Percentiles rank a stretch among this genome's conserved stretches.
Conservation (phyloP, 768 basidiomycete genomes). For the Vararia minispora region DNA sequence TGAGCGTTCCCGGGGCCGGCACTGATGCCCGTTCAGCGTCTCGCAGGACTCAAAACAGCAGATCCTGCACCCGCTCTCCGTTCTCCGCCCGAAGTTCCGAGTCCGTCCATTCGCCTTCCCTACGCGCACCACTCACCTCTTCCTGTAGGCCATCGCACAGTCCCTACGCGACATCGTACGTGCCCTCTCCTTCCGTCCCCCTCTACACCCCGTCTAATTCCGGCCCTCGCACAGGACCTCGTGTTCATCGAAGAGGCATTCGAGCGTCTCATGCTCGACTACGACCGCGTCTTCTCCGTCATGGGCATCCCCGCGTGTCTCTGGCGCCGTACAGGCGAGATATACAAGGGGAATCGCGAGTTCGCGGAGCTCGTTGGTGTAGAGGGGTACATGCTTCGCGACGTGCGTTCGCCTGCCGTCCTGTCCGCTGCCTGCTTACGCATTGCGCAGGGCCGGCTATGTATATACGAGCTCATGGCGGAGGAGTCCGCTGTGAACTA, state of each 20-base stretch:
- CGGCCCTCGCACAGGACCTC: conserved; percentile 47
- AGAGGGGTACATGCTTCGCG: conserved; percentile 81
- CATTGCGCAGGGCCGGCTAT: conserved; percentile 60
- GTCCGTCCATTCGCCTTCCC: conserved; percentile 26
- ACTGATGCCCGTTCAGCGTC: conserved; percentile 36
- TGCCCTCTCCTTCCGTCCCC: conserved; percentile 8
- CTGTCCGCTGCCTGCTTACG: neutral
- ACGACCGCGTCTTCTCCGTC: conserved; percentile 87
- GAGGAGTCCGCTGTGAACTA: conserved; percentile 96
- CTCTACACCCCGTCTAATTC: neutral
- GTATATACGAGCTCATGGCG: conserved; percentile 97
- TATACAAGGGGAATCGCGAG: conserved; percentile 96
- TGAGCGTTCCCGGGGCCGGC: conserved; percentile 2
- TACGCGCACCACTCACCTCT: conserved; percentile 3
- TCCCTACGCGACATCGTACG: conserved; percentile 72
- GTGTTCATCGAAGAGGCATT: conserved; percentile 98
- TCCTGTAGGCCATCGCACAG: conserved; percentile 59
- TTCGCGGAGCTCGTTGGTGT: conserved; percentile 87
- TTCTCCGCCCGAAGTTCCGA: conserved; percentile 77
- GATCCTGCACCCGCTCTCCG: conserved; percentile 81
- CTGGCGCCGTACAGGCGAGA: conserved; percentile 95
- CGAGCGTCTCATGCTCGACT: conserved; percentile 88
- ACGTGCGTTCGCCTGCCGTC: conserved; percentile 34
- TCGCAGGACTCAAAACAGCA: conserved; percentile 87
- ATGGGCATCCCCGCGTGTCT: conserved; percentile 97